A percentile compares a stretch with the other conserved stretches of the same genome.
Conservation (phyloP, 1,284 basidiomycete genomes). For the Microbotryum silenes-acaulis region DNA sequence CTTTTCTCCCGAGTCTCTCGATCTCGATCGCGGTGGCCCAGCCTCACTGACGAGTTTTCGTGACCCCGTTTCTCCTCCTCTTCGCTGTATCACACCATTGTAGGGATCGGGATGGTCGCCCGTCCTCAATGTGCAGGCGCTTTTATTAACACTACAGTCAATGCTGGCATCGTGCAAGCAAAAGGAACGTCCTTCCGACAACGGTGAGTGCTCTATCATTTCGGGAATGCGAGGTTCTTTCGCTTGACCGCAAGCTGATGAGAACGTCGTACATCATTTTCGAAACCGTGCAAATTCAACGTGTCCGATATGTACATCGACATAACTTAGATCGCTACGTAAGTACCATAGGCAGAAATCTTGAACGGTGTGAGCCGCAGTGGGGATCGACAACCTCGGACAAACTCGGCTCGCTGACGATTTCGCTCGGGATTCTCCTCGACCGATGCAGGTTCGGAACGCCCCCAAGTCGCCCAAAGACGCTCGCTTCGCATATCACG, state of each 20-base stretch:
- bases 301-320: neutral
- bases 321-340: too few species aligned
- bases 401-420: too few species aligned
- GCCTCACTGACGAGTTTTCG: neutral
- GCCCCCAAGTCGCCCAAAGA: slow-evolving; percentile 28
- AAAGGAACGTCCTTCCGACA: slow-evolving; percentile 31
- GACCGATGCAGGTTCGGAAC: slow-evolving; percentile 10
- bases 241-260: neutral
- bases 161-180: slow-evolving; percentile 42
- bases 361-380: too few species aligned
- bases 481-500: neutral
- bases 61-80: neutral
- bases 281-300: neutral
- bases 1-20: neutral
- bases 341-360: too few species aligned
- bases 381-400: too few species aligned
- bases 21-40: neutral
- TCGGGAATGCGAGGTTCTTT: neutral
- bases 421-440: too few species aligned
- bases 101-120: slow-evolving; percentile 23
- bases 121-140: slow-evolving; percentile 41
- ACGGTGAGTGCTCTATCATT: slow-evolving; percentile 19
- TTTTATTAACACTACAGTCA: slow-evolving; percentile 45
- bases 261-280: neutral
- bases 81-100: too few species aligned